These are phyloP conservation scores for Phytopythium aichiense DNA, from an alignment of 352 stramenopile species.

Conservation along the genomic window DNA sequence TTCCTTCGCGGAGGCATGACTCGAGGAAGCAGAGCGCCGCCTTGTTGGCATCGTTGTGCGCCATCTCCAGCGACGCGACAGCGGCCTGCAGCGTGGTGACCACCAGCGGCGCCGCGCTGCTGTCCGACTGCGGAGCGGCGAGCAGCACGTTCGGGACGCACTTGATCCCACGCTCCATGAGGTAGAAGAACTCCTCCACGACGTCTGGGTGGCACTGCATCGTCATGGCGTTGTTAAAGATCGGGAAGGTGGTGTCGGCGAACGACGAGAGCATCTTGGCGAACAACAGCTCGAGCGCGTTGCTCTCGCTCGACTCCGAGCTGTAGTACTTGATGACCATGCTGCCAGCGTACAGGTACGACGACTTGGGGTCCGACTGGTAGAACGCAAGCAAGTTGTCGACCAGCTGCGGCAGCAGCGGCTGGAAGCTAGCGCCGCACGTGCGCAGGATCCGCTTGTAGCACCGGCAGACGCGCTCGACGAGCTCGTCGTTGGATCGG, in stretches of 20 bases:
- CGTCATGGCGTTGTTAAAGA: slow-evolving; percentile 61
- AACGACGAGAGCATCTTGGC: slow-evolving; percentile 59
- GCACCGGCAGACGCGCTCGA: slow-evolving; percentile 79
- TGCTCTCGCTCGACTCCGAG: slow-evolving; percentile 17
- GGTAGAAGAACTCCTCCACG: slow-evolving; percentile 96
- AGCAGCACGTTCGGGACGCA: slow-evolving; percentile 79
- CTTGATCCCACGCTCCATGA: slow-evolving; percentile 89
- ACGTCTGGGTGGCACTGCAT: slow-evolving; percentile 89
- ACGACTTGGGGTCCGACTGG: slow-evolving; percentile 74
- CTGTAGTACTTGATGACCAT: slow-evolving; percentile 83
- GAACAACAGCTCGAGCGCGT: slow-evolving; percentile 39
- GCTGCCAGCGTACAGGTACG: slow-evolving; percentile 78
- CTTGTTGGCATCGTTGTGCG: slow-evolving; percentile 94
- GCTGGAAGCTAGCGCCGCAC: slow-evolving; percentile 52
- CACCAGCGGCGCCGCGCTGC: slow-evolving; percentile 40
- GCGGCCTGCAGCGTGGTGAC: slow-evolving; percentile 82
- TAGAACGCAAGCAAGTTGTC: slow-evolving; percentile 80
- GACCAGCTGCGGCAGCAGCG: slow-evolving; percentile 66
- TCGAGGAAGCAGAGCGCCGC: slow-evolving; percentile 93
- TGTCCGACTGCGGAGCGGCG: slow-evolving; percentile 19
- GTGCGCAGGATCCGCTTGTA: slow-evolving; percentile 87
- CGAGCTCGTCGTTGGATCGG: slow-evolving; percentile 63
- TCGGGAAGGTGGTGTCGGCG: slow-evolving; percentile 72
- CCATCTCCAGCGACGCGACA: slow-evolving; percentile 83
- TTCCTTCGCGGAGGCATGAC: slow-evolving; percentile 24